These are phyloP conservation scores for Verbena officinalis DNA, from an alignment of 257 asterid species.

Conservation along the genomic window DNA sequence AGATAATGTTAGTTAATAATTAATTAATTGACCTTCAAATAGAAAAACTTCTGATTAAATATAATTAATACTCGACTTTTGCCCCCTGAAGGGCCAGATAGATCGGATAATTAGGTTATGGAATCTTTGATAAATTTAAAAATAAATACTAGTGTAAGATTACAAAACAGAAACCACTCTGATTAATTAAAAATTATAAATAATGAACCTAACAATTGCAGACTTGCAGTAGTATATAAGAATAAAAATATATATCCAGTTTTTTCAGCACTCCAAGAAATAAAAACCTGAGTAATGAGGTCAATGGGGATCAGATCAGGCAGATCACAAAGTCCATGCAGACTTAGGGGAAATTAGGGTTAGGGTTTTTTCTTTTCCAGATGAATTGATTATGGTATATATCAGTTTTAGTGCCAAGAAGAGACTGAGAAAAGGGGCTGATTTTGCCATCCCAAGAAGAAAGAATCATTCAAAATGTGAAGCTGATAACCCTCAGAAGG, in stretches of 20 bases:
- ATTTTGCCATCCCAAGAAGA: conserved; percentile 97
- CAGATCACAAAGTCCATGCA: conserved; percentile 36
- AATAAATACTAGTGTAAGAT: conserved; percentile 19
- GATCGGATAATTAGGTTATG: conserved; percentile 31
- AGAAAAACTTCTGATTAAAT: conserved; percentile 35
- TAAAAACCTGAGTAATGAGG: conserved; percentile 28
- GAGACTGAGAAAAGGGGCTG: conserved; percentile 93
- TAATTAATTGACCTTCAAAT: conserved; percentile 32
- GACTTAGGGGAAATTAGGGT: conserved; percentile 43
- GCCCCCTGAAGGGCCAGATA: conserved; percentile 27
- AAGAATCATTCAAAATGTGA: conserved; percentile 52
- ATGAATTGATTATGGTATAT: neutral
- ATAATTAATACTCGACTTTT: conserved; percentile 30
- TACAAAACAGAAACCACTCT: conserved; percentile 15
- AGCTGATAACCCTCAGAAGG: conserved; percentile 97
- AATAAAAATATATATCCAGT: conserved; percentile 25
- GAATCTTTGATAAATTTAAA: conserved; percentile 44
- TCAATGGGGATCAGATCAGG: conserved; percentile 19
- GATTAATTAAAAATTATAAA: neutral
- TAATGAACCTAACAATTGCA: conserved; percentile 12
- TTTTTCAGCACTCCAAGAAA: conserved; percentile 43
- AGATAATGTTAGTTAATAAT: conserved; percentile 41
- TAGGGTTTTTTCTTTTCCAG: conserved; percentile 44
- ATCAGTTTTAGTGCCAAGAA: conserved; percentile 64
- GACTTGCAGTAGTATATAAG: conserved; percentile 18